Evolutionary conservation across 2,329 filamentous ascomycete genomes (phyloP), one percentile per base, ranked within the genome.

Genomic region (Aspergillus candidus): DNA sequence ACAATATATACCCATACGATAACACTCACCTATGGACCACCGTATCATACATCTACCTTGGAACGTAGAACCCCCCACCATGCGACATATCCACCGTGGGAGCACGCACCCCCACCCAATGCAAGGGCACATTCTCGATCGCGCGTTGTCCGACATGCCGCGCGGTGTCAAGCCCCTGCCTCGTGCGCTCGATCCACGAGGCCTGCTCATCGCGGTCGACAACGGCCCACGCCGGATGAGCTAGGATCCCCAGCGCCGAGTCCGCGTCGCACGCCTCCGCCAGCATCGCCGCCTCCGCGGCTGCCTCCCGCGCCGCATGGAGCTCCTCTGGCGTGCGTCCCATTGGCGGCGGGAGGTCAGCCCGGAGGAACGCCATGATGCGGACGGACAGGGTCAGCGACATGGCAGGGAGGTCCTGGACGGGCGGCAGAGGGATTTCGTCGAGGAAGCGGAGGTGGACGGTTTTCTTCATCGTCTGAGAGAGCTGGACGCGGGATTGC

Each of bases 361-460:
- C 63, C 22, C 76, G 76, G 2, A 86, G 57, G 31, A 77, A 82
- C 0, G 78, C 81, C 77, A 86, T 79, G 3, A 84, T 57, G 1
- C 80, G 60, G 4, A 84, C 8, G 6, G 22, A 27, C 6, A 27
- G 22, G 7, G 22, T 57, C 22, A 77, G 72, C 2, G 86, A 56
- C 31, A 76, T 72, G 4, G 15, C 40, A 13, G 51, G 51, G 11
- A 51, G 30, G 7, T 43, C 51, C 4, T 33, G 43, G 44, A 27
- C 22, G 11, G 32, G 17, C 1, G 36, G 29, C 1, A 40, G 11
- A 3, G 46, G 46, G 29, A 41, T 12, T 0, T 65, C 59, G 11
- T 63, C 58, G 2, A 66, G 36, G 4, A 64, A 44, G 7, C 60
- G 60, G 15, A 67, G 34, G 13, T 48, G 48, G 0, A 79, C 72